Evolutionary conservation across 495 filamentous ascomycete species (phyloP).

Genomic region (Clohesyomyces aquaticus): DNA sequence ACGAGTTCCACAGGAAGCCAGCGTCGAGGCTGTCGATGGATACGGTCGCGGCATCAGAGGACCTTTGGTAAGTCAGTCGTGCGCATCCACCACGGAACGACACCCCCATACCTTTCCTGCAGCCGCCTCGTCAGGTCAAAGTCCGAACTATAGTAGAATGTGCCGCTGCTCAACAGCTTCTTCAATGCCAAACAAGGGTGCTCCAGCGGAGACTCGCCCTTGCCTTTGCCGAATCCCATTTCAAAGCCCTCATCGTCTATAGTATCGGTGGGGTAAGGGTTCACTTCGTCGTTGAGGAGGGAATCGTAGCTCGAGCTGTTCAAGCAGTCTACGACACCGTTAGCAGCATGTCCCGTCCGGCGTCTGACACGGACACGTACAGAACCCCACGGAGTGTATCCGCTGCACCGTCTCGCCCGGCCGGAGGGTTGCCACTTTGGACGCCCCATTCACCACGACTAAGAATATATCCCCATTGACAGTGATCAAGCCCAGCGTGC

Average conservation of each 20-base stretch:
- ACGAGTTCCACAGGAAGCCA: conserved; percentile 94
- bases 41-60: conserved; percentile 45
- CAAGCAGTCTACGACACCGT: conserved; percentile 66
- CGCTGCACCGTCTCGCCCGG: conserved; percentile 86
- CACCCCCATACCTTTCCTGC: conserved; percentile 74
- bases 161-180: conserved; percentile 91
- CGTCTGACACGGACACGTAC: conserved; percentile 49
- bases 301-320: conserved; percentile 82
- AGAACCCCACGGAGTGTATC: conserved; percentile 87
- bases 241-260: conserved; percentile 55
- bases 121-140: conserved; percentile 94
- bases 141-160: conserved; percentile 95
- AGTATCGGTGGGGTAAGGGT: conserved; percentile 56
- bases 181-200: conserved; percentile 89
- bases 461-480: conserved; percentile 86
- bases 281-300: conserved; percentile 64
- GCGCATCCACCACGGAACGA: background rate
- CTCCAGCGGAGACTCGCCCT: conserved; percentile 69
- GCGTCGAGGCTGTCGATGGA: conserved; percentile 67
- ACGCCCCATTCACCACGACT: conserved; percentile 80
- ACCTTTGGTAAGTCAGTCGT: conserved; percentile 22
- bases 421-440: conserved; percentile 76
- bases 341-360: background rate
- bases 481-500: conserved; percentile 88
- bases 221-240: conserved; percentile 62